Base-by-base conservation (phyloP, 805 yeast species). In the Monosporozyma aerobia region DNA sequence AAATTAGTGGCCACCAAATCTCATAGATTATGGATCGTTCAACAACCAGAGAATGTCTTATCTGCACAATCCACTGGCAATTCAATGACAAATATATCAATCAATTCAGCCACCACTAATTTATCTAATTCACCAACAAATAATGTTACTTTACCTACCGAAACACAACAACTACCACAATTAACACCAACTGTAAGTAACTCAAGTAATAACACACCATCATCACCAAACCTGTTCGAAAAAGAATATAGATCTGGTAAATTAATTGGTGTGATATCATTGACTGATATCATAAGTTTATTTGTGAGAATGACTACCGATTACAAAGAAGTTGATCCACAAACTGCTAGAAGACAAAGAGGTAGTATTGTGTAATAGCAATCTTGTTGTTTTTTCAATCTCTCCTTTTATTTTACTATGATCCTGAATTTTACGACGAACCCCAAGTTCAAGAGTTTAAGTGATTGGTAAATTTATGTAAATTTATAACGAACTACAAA, bases 1-100 rank as follows among this genome's bases (percentile, higher is more conserved):
- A 92, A 94, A 68, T 74, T 92, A 59, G 98, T 92, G 13, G 98
- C 99, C 5, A 92, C 99, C 1, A 84, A 85, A 68, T 81, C 96
- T 2, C 99, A 92, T 71, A 78, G 99, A 67, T 71, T 87, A 52
- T 86, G 94, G 94, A 81, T 87, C 48, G 90, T 85, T 19, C 86
- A 82, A 58, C 84, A 82, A 10, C 73, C 64, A 16, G 64, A 65
- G 49, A 60, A 72, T 62, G 10, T 43, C 13, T 10, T 51, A 14
- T 33, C 48, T 32, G 50, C 70, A 23, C 67, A 68, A 11, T 16
- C 57, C 1, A 53, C 60, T 27, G 55, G 51, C 29, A 49, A 35
- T 27, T 56, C 52, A 27, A 35, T 41, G 33, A 51, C 44, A 27
- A 33, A 44, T 44, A n/a, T 25, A 23, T 43, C 45, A 23, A 30